Percentiles rank a stretch among this genome's conserved stretches.
Evolutionary conservation across 495 filamentous ascomycete genomes (phyloP).

Genomic region (Aspergillus nidulans): DNA sequence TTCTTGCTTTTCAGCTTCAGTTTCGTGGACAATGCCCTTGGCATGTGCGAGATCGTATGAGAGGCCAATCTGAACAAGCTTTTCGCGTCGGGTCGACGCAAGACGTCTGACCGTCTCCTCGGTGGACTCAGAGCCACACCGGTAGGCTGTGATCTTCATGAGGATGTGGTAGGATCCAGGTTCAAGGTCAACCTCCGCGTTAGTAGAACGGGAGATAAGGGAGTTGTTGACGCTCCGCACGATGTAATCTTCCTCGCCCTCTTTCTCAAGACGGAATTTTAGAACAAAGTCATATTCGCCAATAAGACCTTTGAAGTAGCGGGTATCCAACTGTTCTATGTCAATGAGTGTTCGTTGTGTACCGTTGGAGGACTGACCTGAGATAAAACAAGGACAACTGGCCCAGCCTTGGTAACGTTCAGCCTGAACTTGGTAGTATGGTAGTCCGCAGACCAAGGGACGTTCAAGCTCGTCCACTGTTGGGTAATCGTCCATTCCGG

Average conservation of each 20-base stretch:
- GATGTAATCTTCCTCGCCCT: constrained; percentile 77
- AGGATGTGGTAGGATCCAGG: constrained; percentile 76
- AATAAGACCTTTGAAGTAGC: constrained; percentile 78
- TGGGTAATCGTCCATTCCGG: constrained; percentile 75
- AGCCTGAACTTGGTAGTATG: constrained; percentile 78
- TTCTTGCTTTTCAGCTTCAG: constrained; percentile 55
- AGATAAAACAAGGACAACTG: constrained; percentile 73
- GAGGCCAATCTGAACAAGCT: constrained; percentile 74
- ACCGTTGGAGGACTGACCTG: constrained; percentile 42
- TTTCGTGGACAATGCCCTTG: constrained; percentile 65
- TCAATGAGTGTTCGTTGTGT: not conserved
- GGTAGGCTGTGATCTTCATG: constrained; percentile 71
- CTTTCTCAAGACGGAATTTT: constrained; percentile 77
- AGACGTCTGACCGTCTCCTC: constrained; percentile 65
- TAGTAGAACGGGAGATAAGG: constrained; percentile 72
- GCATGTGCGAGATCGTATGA: constrained; percentile 82
- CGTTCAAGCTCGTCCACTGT: constrained; percentile 78
- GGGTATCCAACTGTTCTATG: constrained; percentile 58
- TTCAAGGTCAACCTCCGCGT: constrained; percentile 76
- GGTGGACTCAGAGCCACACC: constrained; percentile 47
- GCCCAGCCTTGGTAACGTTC: constrained; percentile 58
- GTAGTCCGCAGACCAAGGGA: constrained; percentile 84
- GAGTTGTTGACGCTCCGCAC: constrained; percentile 70
- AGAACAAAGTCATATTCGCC: constrained; percentile 79
- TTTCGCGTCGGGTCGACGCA: constrained; percentile 64